Percentiles rank a stretch among this genome's conserved stretches.
phyloP scores from a whole-genome alignment of 352 stramenopile species.

The Phytophthora agathidicida region DNA sequence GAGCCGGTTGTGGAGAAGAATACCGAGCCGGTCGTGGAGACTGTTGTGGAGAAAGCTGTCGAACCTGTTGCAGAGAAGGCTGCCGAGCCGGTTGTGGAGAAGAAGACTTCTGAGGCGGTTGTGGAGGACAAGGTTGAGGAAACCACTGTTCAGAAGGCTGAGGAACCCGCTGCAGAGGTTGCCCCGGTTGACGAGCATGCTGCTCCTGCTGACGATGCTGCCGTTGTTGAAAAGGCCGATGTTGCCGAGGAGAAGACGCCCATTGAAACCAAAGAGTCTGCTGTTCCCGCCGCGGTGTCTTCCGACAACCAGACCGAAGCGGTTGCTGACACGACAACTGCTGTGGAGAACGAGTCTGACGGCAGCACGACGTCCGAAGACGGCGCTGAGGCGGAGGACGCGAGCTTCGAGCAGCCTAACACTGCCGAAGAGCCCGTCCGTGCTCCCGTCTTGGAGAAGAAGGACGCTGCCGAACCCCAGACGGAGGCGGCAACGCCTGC shows the following conservation, averaged over 20 bases:
- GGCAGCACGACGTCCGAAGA: constrained; percentile 38
- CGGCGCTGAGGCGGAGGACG: constrained; percentile 27
- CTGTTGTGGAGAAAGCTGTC: neutral
- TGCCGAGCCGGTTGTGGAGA: neutral
- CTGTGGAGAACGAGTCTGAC: constrained; percentile 27
- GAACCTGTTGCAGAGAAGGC: neutral
- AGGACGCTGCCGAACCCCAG: constrained; percentile 15
- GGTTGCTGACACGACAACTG: neutral
- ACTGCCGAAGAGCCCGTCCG: constrained; percentile 14
- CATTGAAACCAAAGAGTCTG: neutral
- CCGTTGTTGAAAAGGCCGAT: constrained; percentile 5
- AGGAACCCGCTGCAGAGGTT: neutral
- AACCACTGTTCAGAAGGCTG: neutral
- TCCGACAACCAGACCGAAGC: constrained; percentile 22
- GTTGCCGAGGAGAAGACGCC: neutral
- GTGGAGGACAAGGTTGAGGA: neutral
- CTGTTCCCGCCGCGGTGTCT: neutral
- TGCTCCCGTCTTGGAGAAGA: constrained; percentile 25
- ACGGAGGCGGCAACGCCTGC: constrained; percentile 12
- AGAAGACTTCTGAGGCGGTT: neutral
- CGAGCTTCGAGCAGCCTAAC: constrained; percentile 18
- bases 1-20: neutral
- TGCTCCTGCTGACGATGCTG: constrained; percentile 8
- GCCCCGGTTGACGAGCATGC: constrained; percentile 6
- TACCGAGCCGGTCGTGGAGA: neutral